Evolutionary conservation across 2,329 filamentous ascomycete genomes (phyloP).

Genomic region (Alternaria solani): DNA sequence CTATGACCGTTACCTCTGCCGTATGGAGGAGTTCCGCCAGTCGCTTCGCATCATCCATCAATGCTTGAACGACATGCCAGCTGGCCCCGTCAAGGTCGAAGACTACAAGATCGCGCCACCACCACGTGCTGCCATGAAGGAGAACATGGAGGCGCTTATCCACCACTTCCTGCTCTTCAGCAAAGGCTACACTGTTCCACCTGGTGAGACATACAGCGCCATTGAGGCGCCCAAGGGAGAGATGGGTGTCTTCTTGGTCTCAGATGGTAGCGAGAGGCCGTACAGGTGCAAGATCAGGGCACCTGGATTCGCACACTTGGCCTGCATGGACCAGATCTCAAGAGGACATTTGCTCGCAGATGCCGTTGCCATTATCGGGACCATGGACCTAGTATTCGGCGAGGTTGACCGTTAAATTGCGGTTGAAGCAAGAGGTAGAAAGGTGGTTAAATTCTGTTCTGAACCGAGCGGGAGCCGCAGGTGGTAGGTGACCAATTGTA

Average conservation of each 20-base stretch:
- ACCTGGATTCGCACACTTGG: constrained; percentile 93
- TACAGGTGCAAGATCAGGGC: constrained; percentile 98
- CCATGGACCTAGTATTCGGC: constrained; percentile 52
- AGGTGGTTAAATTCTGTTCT: not conserved
- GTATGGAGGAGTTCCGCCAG: constrained; percentile 99
- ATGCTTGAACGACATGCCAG: constrained; percentile 98
- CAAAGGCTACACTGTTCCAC: constrained; percentile 96
- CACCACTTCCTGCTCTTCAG: constrained; percentile 99
- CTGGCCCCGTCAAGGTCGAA: constrained; percentile 91
- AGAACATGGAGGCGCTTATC: constrained; percentile 99
- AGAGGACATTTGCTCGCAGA: constrained; percentile 94
- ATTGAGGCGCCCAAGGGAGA: constrained; percentile 99
- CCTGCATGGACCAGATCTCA: constrained; percentile 91
- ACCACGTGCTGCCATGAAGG: constrained; percentile 98
- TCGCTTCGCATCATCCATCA: constrained; percentile 98
- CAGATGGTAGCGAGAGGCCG: constrained; percentile 92
- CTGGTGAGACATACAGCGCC: constrained; percentile 95
- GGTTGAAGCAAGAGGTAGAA: not conserved
- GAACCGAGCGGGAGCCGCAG: not conserved
- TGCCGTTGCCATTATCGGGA: constrained; percentile 90
- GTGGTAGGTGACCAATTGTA: constrained; percentile 26
- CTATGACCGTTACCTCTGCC: constrained; percentile 98
- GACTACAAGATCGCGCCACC: constrained; percentile 99
- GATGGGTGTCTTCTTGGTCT: constrained; percentile 97
- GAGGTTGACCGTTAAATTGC: constrained; percentile 33